Base-by-base conservation (phyloP, 208 protist genomes). In the Crithidia acanthocephali region DNA sequence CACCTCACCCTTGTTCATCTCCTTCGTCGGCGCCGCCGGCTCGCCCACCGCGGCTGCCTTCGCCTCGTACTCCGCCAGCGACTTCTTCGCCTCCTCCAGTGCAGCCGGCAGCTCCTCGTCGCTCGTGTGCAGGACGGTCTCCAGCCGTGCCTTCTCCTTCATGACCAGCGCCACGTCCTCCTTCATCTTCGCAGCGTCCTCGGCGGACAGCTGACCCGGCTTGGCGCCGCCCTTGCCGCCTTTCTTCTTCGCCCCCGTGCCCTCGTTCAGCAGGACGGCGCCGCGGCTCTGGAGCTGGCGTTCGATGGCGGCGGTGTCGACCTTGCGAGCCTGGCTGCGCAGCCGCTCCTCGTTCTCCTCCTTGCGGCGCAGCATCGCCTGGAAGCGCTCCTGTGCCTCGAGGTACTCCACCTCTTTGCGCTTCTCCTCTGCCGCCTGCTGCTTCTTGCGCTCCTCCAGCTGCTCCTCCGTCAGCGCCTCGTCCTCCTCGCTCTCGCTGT, bases 101-200 rank as follows among this genome's bases (percentile, higher is more conserved):
- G 72, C 76, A 0, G 77, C 74, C 10, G 83, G 67, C 42, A 93
- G 76, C 23, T 92, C 87, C 25, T 90, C 87, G 59, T 92, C 88
- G 66, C 76, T 87, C 27, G 72, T 80, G 59, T 78, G 66, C 61
- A 93, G 60, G 18, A 91, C 86, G 27, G 66, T 77, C 52, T 92
- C 80, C 6, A 95, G 78, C 27, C 86, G 84, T 52, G 86, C 76
- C 69, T 87, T 85, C 53, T 88, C 87, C 76, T 91, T 88, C 68
- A 80, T 76, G 1, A 87, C 30, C 42, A 76, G 68, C 30, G 71
- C 75, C 37, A 94, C 86, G 30, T 91, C 83, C 15, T 68, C 68
- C 59, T 79, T 74, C 74, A 95, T 75, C 74, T 87, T 78, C 6
- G 50, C 67, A 51, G 84, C 63, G 16, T 88, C 82, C 60, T 91